Evolutionary conservation across 345 rosid genomes (phyloP).

Genomic region (Lepidium africanum): DNA sequence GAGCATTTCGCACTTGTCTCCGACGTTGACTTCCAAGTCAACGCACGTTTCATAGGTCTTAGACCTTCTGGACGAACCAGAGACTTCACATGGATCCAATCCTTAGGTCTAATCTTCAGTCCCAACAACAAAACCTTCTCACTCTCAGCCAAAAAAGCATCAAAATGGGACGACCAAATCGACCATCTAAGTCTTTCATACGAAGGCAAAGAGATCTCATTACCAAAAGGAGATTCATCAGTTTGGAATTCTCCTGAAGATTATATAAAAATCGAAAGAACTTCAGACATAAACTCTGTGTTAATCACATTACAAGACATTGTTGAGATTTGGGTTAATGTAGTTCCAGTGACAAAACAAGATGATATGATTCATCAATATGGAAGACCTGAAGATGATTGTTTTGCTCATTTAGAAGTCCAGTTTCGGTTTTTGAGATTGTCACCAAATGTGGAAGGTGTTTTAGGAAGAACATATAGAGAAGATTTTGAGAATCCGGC

Average conservation of each 20-base stretch:
- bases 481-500: slow-evolving; percentile 57
- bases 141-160: slow-evolving; percentile 42
- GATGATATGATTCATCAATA: slow-evolving; percentile 52
- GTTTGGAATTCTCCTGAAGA: slow-evolving; percentile 37
- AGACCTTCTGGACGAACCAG: slow-evolving; percentile 40
- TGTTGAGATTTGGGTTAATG: slow-evolving; percentile 47
- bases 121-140: slow-evolving; percentile 33
- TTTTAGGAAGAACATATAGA: slow-evolving; percentile 52
- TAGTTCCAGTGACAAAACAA: slow-evolving; percentile 55
- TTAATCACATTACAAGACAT: slow-evolving; percentile 30
- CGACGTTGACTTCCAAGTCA: slow-evolving; percentile 47
- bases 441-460: slow-evolving; percentile 53
- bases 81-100: slow-evolving; percentile 71
- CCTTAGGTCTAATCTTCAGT: slow-evolving; percentile 46
- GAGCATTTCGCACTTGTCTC: slow-evolving; percentile 54
- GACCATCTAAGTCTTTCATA: slow-evolving; percentile 48
- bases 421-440: slow-evolving; percentile 47
- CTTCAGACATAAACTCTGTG: slow-evolving; percentile 40
- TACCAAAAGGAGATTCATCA: slow-evolving; percentile 40
- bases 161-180: slow-evolving; percentile 40
- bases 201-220: slow-evolving; percentile 31
- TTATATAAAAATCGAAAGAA: slow-evolving; percentile 44
- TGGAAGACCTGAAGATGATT: slow-evolving; percentile 39
- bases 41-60: slow-evolving; percentile 55
- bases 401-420: slow-evolving; percentile 59